Evolutionary conservation across 1,139 yeast species (phyloP).

Genomic region (Scheffersomyces stambukii): DNA sequence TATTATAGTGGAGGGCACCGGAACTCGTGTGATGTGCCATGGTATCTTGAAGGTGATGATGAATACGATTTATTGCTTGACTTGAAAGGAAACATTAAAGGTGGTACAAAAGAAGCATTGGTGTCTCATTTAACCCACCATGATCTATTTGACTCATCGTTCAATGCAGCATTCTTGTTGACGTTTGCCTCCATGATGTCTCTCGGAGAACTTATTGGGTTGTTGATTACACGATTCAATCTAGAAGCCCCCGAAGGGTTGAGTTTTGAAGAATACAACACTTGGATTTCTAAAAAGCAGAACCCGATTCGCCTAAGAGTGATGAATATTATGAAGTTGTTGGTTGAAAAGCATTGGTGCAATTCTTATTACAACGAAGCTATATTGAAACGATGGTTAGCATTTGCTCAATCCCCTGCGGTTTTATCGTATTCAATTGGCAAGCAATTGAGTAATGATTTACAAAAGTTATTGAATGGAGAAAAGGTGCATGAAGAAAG

Average conservation of each 20-base stretch:
- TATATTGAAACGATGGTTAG: constrained; percentile 49
- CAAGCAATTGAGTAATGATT: constrained; percentile 22
- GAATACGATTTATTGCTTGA: constrained; percentile 73
- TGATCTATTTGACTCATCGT: constrained; percentile 60
- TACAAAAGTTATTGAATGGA: constrained; percentile 26
- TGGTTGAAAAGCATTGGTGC: constrained; percentile 80
- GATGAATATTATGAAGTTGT: constrained; percentile 62
- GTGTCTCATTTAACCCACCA: constrained; percentile 84
- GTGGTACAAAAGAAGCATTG: constrained; percentile 81
- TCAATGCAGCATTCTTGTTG: constrained; percentile 65
- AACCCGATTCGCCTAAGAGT: constrained; percentile 66
- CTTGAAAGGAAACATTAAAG: constrained; percentile 69
- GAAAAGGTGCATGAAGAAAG: constrained; percentile 28
- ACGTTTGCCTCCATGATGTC: constrained; percentile 77
- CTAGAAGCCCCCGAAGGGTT: constrained; percentile 86
- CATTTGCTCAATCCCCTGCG: constrained; percentile 50
- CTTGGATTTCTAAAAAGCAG: constrained; percentile 75
- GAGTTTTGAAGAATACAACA: constrained; percentile 73
- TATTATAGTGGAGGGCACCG: constrained; percentile 35
- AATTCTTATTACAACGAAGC: constrained; percentile 51
- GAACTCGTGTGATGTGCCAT: constrained; percentile 50
- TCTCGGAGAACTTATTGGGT: constrained; percentile 58
- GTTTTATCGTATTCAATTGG: constrained; percentile 41
- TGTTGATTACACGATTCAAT: constrained; percentile 63
- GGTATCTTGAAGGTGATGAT: constrained; percentile 80